phyloP scores from a whole-genome alignment of 345 rosid species.

The Sapria himalayana region DNA sequence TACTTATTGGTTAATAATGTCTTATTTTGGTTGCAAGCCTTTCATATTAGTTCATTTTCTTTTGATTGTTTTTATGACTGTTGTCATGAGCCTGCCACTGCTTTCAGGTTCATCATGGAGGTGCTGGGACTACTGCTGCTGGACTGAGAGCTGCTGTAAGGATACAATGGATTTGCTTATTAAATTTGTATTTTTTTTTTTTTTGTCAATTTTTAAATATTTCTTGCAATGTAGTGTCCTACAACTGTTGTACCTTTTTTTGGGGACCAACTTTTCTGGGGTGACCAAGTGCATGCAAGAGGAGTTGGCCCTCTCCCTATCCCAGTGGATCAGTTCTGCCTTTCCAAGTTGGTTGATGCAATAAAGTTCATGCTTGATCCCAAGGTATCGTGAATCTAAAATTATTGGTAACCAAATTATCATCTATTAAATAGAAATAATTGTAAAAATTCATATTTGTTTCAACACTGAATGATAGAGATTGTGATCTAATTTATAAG shows the following conservation, averaged over 20 bases:
- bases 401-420: too few relatives aligned
- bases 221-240: constrained; percentile 45
- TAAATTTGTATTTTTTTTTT: background rate
- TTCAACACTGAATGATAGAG: too few relatives aligned
- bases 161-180: background rate
- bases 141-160: constrained; percentile 88
- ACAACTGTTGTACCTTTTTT: constrained; percentile 90
- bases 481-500: too few relatives aligned
- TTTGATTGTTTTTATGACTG: background rate
- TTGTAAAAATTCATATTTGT: too few relatives aligned
- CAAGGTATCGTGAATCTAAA: too few relatives aligned
- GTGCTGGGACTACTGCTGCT: constrained; percentile 99
- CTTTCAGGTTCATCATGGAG: constrained; percentile 95
- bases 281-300: constrained; percentile 72
- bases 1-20: too few relatives aligned
- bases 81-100: constrained; percentile 5
- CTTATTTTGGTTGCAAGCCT: background rate
- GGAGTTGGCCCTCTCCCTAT: constrained; percentile 88
- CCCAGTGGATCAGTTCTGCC: constrained; percentile 77
- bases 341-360: constrained; percentile 51
- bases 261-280: constrained; percentile 99
- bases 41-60: background rate
- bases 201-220: constrained; percentile 2
- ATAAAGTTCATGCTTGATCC: constrained; percentile 50
- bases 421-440: too few relatives aligned